Evolutionary conservation across 23 red algal genomes (phyloP), one percentile per base, ranked within the genome.

Genomic region (Gracilaria caudata): DNA sequence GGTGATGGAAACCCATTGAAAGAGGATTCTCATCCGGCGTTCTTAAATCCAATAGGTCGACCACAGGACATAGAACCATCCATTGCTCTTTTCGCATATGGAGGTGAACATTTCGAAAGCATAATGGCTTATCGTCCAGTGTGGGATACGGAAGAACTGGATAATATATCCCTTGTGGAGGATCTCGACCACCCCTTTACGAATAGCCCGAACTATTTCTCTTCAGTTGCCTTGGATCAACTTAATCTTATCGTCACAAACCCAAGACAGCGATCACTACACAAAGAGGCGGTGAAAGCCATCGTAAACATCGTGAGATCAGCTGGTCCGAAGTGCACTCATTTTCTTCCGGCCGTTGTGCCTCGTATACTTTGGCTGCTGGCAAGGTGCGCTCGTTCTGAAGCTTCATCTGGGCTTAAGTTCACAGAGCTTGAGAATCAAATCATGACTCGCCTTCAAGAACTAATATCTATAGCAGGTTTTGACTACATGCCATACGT

Each of bases 181-280:
- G 88, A 88, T 28, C 73, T 99, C 29, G 90, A 87, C 3, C 97
- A 99, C 82, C 97, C 97, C 20, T 99, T 96, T 56, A 95, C 97
- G 28, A 90, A 88, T 35, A 95, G 92, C 44, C 86, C 81, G 7
- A 88, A 95, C 66, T 99, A 95, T 83, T 99, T 95, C 81, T 90
- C 97, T 26, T 96, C 93, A 26, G 97, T 90, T 16, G 89, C 90
- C 9, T 75, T 99, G 13, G 97, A 99, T 68, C 82, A 84, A 61
- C 82, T 99, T 39, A 82, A 99, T 81, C 46, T 87, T 20, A 94
- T 99, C 8, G 80, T 99, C 26, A 84, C 51, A 8, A 86, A 95
- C 33, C 64, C 68, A 32, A 79, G 93, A 41, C 91, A 90, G 9
- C 56, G 88, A 13, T 44, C 70, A 17, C 83, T 93, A 19, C 90